These are phyloP conservation scores for Flammula alnicola DNA, from an alignment of 1,284 basidiomycete species.

Conservation along the genomic window DNA sequence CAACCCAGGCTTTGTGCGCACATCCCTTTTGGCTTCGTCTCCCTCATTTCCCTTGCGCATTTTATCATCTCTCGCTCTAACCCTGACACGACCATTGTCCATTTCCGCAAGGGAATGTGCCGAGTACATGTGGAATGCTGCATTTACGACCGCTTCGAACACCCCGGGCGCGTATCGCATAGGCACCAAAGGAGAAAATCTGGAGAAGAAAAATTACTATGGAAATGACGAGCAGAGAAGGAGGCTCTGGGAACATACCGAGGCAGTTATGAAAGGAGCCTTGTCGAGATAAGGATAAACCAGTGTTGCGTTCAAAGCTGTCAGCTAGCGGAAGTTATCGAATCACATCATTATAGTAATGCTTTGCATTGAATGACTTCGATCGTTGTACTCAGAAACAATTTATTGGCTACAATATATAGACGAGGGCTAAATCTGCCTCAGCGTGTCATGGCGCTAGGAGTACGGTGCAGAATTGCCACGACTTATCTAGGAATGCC, in stretches of 20 bases:
- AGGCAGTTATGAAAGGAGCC: conserved; percentile 8
- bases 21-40: conserved; percentile 32
- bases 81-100: conserved; percentile 36
- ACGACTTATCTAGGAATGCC: too few relatives aligned
- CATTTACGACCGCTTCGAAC: conserved; percentile 36
- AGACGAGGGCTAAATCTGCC: too few relatives aligned
- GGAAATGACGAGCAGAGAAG: conserved; percentile 44
- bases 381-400: too few relatives aligned
- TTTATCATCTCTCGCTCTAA: conserved; percentile 26
- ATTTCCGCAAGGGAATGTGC: conserved; percentile 40
- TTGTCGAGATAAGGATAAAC: too few relatives aligned
- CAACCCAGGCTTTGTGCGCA: conserved; percentile 43
- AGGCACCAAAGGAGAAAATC: conserved; percentile 42
- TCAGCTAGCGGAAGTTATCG: too few relatives aligned
- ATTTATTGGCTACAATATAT: too few relatives aligned
- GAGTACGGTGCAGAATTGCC: too few relatives aligned
- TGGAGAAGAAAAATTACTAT: conserved; percentile 42
- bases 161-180: conserved; percentile 39
- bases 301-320: too few relatives aligned
- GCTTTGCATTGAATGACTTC: too few relatives aligned
- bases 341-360: too few relatives aligned
- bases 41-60: conserved; percentile 32
- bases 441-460: too few relatives aligned
- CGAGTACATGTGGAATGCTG: conserved; percentile 47
- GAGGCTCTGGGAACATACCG: conserved; percentile 53